A percentile compares a stretch with the other conserved stretches of the same genome.
phyloP scores from a whole-genome alignment of 1,139 yeast genomes.

The Suhomyces anneliseae region DNA sequence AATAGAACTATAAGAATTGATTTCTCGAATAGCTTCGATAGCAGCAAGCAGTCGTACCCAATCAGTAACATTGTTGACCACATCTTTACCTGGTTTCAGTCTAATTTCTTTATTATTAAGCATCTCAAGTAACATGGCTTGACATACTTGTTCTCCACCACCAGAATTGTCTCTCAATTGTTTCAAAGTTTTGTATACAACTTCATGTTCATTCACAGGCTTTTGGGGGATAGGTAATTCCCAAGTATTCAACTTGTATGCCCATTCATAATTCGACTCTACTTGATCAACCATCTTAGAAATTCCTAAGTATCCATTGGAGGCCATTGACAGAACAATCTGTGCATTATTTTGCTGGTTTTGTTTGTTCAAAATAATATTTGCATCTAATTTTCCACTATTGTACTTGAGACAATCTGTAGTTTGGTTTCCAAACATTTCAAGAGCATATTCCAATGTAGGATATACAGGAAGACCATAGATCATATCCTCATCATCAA shows the following conservation, averaged over 20 bases:
- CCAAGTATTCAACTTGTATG: slow-evolving; percentile 78
- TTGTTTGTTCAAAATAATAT: slow-evolving; percentile 20
- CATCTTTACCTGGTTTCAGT: slow-evolving; percentile 16
- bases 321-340: slow-evolving; percentile 39
- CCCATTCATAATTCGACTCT: slow-evolving; percentile 40
- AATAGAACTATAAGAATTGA: not conserved
- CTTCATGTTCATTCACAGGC: slow-evolving; percentile 37
- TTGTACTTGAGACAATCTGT: slow-evolving; percentile 50
- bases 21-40: slow-evolving; percentile 27
- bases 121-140: slow-evolving; percentile 20
- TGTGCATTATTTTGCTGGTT: slow-evolving; percentile 7
- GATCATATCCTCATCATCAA: slow-evolving; percentile 62
- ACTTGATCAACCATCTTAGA: slow-evolving; percentile 32
- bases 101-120: slow-evolving; percentile 15
- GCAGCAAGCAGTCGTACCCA: slow-evolving; percentile 43
- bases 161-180: slow-evolving; percentile 34
- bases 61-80: slow-evolving; percentile 11
- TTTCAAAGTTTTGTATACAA: slow-evolving; percentile 50
- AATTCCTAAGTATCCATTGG: slow-evolving; percentile 51
- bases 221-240: slow-evolving; percentile 49
- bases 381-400: slow-evolving; percentile 58
- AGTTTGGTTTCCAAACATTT: slow-evolving; percentile 37
- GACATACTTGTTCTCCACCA: slow-evolving; percentile 15
- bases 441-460: slow-evolving; percentile 51
- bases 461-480: slow-evolving; percentile 64